Evolutionary conservation across 345 rosid genomes (phyloP).

Genomic region (Dimocarpus longan): DNA sequence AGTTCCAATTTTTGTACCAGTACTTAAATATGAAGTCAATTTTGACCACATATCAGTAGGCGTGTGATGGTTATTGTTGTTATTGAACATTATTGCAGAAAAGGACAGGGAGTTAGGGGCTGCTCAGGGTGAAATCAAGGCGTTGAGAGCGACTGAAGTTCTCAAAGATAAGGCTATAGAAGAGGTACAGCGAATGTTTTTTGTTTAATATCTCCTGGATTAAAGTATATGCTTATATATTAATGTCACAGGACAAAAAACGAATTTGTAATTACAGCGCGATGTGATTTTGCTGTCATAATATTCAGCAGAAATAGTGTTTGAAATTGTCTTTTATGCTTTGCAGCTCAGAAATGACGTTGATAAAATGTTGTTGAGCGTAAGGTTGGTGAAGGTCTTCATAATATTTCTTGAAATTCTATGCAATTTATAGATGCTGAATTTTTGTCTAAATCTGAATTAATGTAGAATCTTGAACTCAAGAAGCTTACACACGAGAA

Average conservation of each 20-base stretch:
- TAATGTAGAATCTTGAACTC: conserved; percentile 71
- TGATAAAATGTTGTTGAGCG: conserved; percentile 51
- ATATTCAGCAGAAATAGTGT: not conserved
- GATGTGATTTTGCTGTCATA: too few species aligned
- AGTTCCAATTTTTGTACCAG: too few species aligned
- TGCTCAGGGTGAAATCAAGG: conserved; percentile 66
- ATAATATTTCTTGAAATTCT: not conserved
- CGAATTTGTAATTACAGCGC: too few species aligned
- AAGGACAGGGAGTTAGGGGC: conserved; percentile 54
- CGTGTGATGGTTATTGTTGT: not conserved
- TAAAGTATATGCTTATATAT: not conserved
- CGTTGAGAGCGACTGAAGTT: conserved; percentile 63
- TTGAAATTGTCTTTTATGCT: conserved; percentile 2
- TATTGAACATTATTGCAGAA: conserved; percentile 43
- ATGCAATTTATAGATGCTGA: not conserved
- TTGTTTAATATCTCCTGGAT: not conserved
- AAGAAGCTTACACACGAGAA: conserved; percentile 63
- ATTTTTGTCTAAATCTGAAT: conserved; percentile 12
- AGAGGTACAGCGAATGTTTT: conserved; percentile 50
- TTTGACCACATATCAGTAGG: not conserved
- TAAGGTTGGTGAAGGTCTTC: conserved; percentile 47
- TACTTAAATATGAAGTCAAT: too few species aligned
- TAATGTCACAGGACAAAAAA: not conserved
- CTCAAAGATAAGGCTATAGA: conserved; percentile 65
- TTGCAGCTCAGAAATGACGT: conserved; percentile 63